Evolutionary conservation across 352 stramenopile species (phyloP).

Genomic region (Globisporangium echinulatum): DNA sequence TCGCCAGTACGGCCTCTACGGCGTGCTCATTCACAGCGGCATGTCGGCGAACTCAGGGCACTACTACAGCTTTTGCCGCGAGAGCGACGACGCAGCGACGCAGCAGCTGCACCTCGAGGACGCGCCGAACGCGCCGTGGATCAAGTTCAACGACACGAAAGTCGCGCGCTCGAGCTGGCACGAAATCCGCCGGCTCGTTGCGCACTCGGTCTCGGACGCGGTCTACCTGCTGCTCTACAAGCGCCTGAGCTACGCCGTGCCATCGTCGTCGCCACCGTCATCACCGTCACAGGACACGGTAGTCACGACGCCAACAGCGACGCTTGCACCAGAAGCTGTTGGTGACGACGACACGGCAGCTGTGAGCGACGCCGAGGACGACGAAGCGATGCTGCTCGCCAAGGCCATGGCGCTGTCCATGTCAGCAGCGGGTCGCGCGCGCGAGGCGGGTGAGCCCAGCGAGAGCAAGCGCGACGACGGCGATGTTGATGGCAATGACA

Average conservation of each 20-base stretch:
- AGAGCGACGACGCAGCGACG: slow-evolving; percentile 62
- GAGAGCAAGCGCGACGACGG: slow-evolving; percentile 2
- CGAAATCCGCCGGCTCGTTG: slow-evolving; percentile 74
- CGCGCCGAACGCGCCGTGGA: slow-evolving; percentile 73
- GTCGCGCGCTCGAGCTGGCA: slow-evolving; percentile 74
- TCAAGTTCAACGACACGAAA: slow-evolving; percentile 89
- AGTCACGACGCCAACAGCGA: neutral
- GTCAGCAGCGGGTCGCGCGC: slow-evolving; percentile 56
- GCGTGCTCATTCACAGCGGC: slow-evolving; percentile 85
- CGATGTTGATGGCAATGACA: slow-evolving; percentile 4
- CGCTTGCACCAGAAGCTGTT: slow-evolving; percentile 7
- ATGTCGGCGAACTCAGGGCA: slow-evolving; percentile 87
- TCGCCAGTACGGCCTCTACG: slow-evolving; percentile 84
- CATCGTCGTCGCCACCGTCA: neutral
- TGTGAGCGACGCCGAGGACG: slow-evolving; percentile 28
- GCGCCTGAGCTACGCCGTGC: slow-evolving; percentile 55
- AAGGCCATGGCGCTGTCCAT: slow-evolving; percentile 88
- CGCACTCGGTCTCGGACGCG: slow-evolving; percentile 79
- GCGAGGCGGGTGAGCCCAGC: slow-evolving; percentile 5
- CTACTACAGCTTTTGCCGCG: slow-evolving; percentile 88
- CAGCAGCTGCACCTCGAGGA: slow-evolving; percentile 76
- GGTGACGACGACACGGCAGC: slow-evolving; percentile 9
- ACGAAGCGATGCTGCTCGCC: slow-evolving; percentile 82
- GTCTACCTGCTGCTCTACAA: slow-evolving; percentile 89
- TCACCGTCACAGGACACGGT: no score